Conservation (phyloP, 495 filamentous ascomycete species). For the Neurospora tetraspora region DNA sequence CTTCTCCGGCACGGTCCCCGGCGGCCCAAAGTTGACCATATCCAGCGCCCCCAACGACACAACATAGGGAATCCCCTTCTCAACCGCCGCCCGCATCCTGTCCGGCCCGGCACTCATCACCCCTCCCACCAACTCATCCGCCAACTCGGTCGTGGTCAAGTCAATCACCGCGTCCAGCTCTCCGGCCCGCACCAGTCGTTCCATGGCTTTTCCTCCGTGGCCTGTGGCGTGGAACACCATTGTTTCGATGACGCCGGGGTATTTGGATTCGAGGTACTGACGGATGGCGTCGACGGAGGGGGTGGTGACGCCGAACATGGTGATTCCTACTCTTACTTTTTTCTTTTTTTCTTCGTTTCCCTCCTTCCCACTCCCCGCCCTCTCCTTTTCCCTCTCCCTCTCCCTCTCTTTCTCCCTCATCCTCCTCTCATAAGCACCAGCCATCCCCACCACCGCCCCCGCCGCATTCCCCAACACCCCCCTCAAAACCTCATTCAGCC, state of each 20-base stretch:
- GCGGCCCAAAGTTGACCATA: slow-evolving; percentile 59
- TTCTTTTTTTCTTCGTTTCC: background rate
- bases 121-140: slow-evolving; percentile 52
- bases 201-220: slow-evolving; percentile 56
- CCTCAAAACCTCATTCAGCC: slow-evolving; percentile 46
- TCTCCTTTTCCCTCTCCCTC: background rate
- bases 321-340: slow-evolving; percentile 46
- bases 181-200: slow-evolving; percentile 44
- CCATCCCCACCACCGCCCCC: slow-evolving; percentile 47
- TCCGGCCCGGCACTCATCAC: slow-evolving; percentile 45
- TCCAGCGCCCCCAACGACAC: slow-evolving; percentile 56
- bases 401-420: background rate
- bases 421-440: slow-evolving; percentile 29
- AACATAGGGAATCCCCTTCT: slow-evolving; percentile 48
- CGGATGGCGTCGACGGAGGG: slow-evolving; percentile 45
- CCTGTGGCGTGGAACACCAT: slow-evolving; percentile 64
- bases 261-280: slow-evolving; percentile 27
- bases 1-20: slow-evolving; percentile 40
- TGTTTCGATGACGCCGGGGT: slow-evolving; percentile 34
- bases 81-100: slow-evolving; percentile 44
- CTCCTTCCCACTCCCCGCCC: background rate
- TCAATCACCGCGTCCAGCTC: slow-evolving; percentile 54
- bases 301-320: slow-evolving; percentile 70
- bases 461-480: slow-evolving; percentile 52
- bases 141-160: slow-evolving; percentile 59